Evolutionary conservation across 2,329 filamentous ascomycete genomes (phyloP).

Genomic region (Ophiocordyceps camponoti-floridani): DNA sequence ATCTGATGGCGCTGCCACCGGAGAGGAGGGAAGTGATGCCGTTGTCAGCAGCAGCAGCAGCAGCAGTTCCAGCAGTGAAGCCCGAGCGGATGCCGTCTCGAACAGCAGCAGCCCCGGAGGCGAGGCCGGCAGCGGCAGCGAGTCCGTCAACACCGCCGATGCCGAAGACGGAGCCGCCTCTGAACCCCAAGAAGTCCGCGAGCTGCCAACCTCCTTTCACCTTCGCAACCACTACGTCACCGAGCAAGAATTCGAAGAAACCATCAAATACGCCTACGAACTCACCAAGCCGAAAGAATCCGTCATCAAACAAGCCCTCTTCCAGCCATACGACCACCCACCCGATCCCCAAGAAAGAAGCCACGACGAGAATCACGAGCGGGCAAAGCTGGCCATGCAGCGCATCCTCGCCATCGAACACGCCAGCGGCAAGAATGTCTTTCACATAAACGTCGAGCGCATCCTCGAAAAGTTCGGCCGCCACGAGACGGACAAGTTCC

Average conservation of each 20-base stretch:
- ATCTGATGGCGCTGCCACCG: conserved; percentile 9
- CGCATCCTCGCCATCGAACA: conserved; percentile 68
- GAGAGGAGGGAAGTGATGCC: conserved; percentile 14
- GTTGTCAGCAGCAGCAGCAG: not conserved
- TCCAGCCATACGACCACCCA: conserved; percentile 14
- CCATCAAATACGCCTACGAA: conserved; percentile 47
- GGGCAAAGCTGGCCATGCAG: conserved; percentile 51
- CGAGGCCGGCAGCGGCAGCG: not conserved
- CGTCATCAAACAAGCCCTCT: conserved; percentile 16
- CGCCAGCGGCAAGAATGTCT: conserved; percentile 58
- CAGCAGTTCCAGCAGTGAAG: too few relatives aligned
- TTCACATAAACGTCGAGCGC: conserved; percentile 66
- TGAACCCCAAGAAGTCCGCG: conserved; percentile 12
- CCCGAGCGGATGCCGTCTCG: too few relatives aligned
- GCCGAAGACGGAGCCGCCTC: not conserved
- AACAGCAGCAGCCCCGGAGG: not conserved
- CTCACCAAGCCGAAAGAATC: conserved; percentile 42
- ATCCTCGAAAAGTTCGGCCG: conserved; percentile 80
- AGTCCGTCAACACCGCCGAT: not conserved
- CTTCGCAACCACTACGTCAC: conserved; percentile 64
- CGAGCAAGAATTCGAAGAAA: conserved; percentile 45
- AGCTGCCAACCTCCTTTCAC: conserved; percentile 27
- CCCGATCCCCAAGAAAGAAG: conserved; percentile 6
- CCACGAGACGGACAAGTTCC: conserved; percentile 61
- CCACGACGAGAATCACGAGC: conserved; percentile 24